Percentiles rank a stretch among this genome's conserved stretches.
phyloP scores from a whole-genome alignment of 768 basidiomycete species.

The Termitomyces sp. region DNA sequence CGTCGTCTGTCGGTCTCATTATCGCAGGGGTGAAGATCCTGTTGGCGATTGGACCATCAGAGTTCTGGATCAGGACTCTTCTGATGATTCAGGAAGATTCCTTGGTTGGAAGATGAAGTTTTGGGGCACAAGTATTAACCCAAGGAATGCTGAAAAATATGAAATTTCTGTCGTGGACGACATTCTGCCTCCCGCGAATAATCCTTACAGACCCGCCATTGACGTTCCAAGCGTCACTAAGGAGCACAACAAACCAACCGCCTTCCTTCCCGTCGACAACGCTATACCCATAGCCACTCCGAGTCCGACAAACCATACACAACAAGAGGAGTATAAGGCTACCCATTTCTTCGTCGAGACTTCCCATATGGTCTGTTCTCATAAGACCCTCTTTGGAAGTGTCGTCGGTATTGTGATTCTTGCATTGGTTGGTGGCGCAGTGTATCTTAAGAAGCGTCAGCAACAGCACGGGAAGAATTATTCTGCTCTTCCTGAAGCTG shows the following conservation, averaged over 20 bases:
- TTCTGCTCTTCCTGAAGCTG: conserved; percentile 55
- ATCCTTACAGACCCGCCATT: conserved; percentile 29
- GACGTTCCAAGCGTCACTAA: conserved; percentile 41
- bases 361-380: conserved; percentile 58
- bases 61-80: conserved; percentile 72
- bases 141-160: conserved; percentile 56
- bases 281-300: conserved; percentile 35
- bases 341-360: conserved; percentile 77
- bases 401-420: conserved; percentile 69
- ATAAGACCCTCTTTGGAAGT: conserved; percentile 85
- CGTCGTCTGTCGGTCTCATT: conserved; percentile 15
- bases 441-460: conserved; percentile 70
- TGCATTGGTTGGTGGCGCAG: conserved; percentile 55
- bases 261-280: conserved; percentile 73
- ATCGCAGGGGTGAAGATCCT: conserved; percentile 85
- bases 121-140: conserved; percentile 84
- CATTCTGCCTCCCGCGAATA: conserved; percentile 39
- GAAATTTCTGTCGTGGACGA: conserved; percentile 49
- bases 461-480: conserved; percentile 42
- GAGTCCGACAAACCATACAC: conserved; percentile 28
- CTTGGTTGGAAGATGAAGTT: conserved; percentile 89
- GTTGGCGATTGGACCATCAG: conserved; percentile 88
- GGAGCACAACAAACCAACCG: conserved; percentile 77
- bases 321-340: conserved; percentile 30
- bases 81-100: conserved; percentile 55